Evolutionary conservation across 306 rosid genomes (phyloP).

Genomic region (Lathyrus sativus): DNA sequence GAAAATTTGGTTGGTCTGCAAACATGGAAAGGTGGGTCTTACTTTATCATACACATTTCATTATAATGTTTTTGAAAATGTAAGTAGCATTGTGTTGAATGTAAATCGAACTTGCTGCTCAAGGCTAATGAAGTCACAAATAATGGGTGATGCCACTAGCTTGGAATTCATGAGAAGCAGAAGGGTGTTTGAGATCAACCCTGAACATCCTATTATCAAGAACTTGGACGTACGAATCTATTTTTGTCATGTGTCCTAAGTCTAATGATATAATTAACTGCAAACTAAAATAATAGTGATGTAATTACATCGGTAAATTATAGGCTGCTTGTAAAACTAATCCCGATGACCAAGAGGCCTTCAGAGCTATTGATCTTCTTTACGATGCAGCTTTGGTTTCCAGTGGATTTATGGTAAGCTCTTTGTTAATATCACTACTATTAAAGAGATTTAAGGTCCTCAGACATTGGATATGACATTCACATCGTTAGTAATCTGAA

Average conservation of each 20-base stretch:
- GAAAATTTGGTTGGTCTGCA: too few relatives aligned
- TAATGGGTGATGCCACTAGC: too few relatives aligned
- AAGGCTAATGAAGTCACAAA: too few relatives aligned
- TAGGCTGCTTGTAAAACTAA: too few relatives aligned
- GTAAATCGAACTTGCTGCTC: too few relatives aligned
- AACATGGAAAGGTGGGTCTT: too few relatives aligned
- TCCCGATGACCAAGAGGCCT: conserved; percentile 81
- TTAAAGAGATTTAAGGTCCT: background rate
- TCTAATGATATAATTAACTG: background rate
- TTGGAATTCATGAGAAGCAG: too few relatives aligned
- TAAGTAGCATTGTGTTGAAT: too few relatives aligned
- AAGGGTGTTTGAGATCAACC: conserved; percentile 94
- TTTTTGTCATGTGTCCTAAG: background rate
- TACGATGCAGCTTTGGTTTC: conserved; percentile 94
- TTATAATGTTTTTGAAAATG: too few relatives aligned
- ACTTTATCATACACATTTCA: too few relatives aligned
- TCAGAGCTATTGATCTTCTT: conserved; percentile 85
- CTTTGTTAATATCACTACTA: conserved; percentile 1
- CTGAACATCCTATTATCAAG: conserved; percentile 81
- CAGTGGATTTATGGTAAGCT: conserved; percentile 83
- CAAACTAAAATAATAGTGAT: conserved; percentile 21
- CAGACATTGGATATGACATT: background rate
- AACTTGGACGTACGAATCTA: too few relatives aligned
- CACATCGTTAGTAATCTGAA: too few relatives aligned
- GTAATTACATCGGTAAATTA: conserved; percentile 19